Percentiles rank a stretch among this genome's conserved stretches.
phyloP scores from a whole-genome alignment of 176 grass and related monocot genomes.

The Zea luxurians region DNA sequence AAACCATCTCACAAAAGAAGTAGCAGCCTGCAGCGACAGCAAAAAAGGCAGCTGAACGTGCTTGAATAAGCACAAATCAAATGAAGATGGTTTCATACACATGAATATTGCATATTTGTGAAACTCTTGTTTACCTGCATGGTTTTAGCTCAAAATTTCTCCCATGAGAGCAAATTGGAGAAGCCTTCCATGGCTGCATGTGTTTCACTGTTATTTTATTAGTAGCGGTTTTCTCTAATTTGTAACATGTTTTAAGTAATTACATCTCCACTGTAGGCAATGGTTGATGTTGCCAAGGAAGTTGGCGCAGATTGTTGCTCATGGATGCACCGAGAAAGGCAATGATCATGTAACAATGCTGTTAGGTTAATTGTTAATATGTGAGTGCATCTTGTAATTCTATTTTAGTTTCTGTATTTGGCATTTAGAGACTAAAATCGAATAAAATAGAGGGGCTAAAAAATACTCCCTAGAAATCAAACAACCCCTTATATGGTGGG shows the following conservation, averaged over 20 bases:
- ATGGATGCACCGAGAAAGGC: conserved; percentile 96
- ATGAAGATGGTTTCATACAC: neutral
- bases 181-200: neutral
- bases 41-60: no score
- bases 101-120: neutral
- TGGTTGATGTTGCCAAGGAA: conserved; percentile 94
- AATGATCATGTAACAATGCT: conserved; percentile 76
- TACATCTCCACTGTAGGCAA: conserved; percentile 56
- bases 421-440: no score
- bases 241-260: conserved; percentile 25
- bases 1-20: no score
- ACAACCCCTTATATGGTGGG: neutral
- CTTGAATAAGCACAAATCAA: neutral
- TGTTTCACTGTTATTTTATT: neutral
- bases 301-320: conserved; percentile 88
- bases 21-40: no score
- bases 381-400: conserved; percentile 38
- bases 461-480: no score
- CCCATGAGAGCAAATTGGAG: neutral
- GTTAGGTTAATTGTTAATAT: conserved; percentile 31
- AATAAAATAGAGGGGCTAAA: no score
- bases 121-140: neutral
- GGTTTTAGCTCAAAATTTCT: neutral
- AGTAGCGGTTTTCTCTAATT: neutral
- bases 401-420: no score